phyloP scores from a whole-genome alignment of 75 land plant species.

The Cupressus sempervirens region DNA sequence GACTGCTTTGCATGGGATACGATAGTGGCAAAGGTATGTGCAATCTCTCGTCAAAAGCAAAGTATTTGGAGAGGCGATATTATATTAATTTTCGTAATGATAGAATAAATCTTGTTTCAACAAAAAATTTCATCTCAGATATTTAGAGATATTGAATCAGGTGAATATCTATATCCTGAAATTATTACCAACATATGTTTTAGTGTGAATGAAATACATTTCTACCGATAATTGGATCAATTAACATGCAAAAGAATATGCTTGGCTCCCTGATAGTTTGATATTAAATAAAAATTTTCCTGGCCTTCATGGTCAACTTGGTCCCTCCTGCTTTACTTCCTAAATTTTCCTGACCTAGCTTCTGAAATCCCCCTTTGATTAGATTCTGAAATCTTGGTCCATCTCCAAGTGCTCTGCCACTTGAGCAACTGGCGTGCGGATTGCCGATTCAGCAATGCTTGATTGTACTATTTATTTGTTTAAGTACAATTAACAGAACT shows the following conservation, averaged over 20 bases:
- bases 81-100: neutral
- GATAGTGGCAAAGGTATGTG: constrained; percentile 66
- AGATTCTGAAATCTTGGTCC: neutral
- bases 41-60: neutral
- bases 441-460: neutral
- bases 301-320: neutral
- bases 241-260: neutral
- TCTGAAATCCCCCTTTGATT: too few relatives aligned
- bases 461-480: neutral
- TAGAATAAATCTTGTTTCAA: neutral
- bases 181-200: neutral
- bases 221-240: neutral
- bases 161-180: neutral
- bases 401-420: neutral
- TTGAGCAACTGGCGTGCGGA: neutral
- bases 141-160: neutral
- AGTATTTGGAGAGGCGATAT: neutral
- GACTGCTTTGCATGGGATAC: constrained; percentile 95
- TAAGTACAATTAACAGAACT: neutral
- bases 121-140: neutral
- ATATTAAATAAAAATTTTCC: neutral
- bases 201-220: neutral
- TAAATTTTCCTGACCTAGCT: too few relatives aligned
- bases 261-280: neutral
- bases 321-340: neutral